Conservation (phyloP, 192 early-diverging fungal genomes). For the Coemansia sp. region DNA sequence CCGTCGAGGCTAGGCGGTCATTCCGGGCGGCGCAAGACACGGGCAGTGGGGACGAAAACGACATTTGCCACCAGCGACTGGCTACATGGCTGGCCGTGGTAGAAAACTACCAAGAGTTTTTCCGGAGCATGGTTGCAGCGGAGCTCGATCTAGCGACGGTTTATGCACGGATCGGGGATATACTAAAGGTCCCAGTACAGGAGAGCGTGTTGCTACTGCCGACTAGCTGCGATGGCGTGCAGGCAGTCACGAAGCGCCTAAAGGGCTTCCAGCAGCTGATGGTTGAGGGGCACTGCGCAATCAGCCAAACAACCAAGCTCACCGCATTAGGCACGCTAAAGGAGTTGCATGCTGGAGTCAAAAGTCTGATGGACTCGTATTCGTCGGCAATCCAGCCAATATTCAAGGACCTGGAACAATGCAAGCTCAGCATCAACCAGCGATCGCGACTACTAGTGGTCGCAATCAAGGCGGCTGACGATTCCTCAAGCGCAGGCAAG, state of each 20-base stretch:
- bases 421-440: conserved; percentile 10
- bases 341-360: conserved; percentile 10
- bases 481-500: neutral
- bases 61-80: conserved; percentile 48
- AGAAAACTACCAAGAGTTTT: conserved; percentile 43
- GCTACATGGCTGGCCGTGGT: conserved; percentile 37
- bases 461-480: conserved; percentile 15
- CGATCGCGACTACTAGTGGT: conserved; percentile 20
- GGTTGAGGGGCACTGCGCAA: conserved; percentile 46
- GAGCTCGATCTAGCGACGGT: conserved; percentile 52
- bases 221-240: conserved; percentile 23
- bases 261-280: conserved; percentile 46
- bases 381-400: conserved; percentile 14
- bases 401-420: conserved; percentile 23
- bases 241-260: conserved; percentile 24
- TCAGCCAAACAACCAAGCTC: conserved; percentile 28
- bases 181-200: conserved; percentile 34
- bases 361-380: conserved; percentile 15
- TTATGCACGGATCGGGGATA: conserved; percentile 50
- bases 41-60: conserved; percentile 37
- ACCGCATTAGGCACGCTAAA: conserved; percentile 19
- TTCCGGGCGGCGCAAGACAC: conserved; percentile 32
- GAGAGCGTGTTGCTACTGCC: conserved; percentile 33
- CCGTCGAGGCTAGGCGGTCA: conserved; percentile 2
- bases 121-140: conserved; percentile 50